Percentiles rank a stretch among this genome's conserved stretches.
These are phyloP conservation scores for Lasiosphaeris hirsuta DNA, from an alignment of 495 filamentous ascomycete species.

Conservation along the genomic window DNA sequence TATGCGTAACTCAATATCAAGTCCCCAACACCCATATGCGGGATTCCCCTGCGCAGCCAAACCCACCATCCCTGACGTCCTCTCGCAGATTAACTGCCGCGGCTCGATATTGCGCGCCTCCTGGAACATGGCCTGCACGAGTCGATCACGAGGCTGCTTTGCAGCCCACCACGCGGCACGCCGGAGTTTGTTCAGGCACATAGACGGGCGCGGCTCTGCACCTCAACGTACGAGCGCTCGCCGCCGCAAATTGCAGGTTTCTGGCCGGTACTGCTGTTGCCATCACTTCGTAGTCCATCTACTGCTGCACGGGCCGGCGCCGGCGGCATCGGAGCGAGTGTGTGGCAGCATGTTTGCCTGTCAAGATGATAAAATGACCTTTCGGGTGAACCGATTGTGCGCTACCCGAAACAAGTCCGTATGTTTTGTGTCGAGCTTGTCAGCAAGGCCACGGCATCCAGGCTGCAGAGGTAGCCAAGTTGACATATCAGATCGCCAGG, in stretches of 20 bases:
- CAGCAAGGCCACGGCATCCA: neutral
- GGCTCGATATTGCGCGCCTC: conserved; percentile 23
- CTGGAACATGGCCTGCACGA: conserved; percentile 16
- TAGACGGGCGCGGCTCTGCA: conserved; percentile 6
- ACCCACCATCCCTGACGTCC: neutral
- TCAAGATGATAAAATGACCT: too few species aligned
- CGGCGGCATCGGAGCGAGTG: too few species aligned
- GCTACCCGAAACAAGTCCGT: too few species aligned
- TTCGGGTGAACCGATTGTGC: too few species aligned
- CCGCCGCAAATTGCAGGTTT: neutral
- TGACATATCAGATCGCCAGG: neutral
- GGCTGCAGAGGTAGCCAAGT: neutral
- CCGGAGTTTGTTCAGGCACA: neutral
- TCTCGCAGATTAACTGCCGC: conserved; percentile 24
- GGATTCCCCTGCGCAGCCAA: conserved; percentile 16
- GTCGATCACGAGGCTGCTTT: conserved; percentile 24
- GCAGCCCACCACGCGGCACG: conserved; percentile 1
- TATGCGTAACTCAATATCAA: conserved; percentile 12
- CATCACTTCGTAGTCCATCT: too few species aligned
- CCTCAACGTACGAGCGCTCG: neutral
- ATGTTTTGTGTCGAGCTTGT: too few species aligned
- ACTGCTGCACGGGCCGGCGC: too few species aligned
- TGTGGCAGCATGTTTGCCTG: too few species aligned
- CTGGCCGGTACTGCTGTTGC: too few species aligned
- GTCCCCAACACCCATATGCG: conserved; percentile 9